Evolutionary conservation across 768 basidiomycete species (phyloP).

Genomic region (Dendrothele bispora): DNA sequence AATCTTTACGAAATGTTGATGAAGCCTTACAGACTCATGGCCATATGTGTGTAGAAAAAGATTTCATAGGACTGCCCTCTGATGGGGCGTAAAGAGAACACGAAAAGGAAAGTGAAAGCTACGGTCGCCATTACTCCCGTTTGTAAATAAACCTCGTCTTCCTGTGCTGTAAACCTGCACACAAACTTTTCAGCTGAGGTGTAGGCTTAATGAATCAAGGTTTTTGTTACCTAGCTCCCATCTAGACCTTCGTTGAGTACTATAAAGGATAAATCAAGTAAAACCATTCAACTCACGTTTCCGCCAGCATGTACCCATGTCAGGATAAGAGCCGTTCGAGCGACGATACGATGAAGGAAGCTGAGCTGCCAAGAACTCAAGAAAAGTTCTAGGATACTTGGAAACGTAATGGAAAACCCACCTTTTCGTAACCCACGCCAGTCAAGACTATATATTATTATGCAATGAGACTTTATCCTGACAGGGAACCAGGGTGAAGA

Average conservation of each 20-base stretch:
- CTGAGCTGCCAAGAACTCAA: constrained; percentile 28
- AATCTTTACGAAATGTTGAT: not conserved
- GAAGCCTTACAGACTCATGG: constrained; percentile 34
- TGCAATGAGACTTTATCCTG: not conserved
- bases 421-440: constrained; percentile 31
- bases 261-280: too few relatives aligned
- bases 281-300: constrained; percentile 25
- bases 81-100: constrained; percentile 38
- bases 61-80: constrained; percentile 37
- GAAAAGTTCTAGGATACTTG: not conserved
- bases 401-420: not conserved
- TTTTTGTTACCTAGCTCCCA: too few relatives aligned
- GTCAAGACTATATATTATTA: constrained; percentile 30
- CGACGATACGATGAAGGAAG: constrained; percentile 36
- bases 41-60: constrained; percentile 41
- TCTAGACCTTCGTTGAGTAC: too few relatives aligned
- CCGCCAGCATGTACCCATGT: constrained; percentile 35
- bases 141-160: too few relatives aligned
- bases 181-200: too few relatives aligned
- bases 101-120: constrained; percentile 29
- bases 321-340: constrained; percentile 36
- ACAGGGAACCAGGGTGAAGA: not conserved
- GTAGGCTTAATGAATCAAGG: too few relatives aligned
- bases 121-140: constrained; percentile 26
- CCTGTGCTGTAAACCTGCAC: too few relatives aligned